These are phyloP conservation scores for Acanthamoeba healyi DNA, from an alignment of 208 protist species.

Conservation along the genomic window DNA sequence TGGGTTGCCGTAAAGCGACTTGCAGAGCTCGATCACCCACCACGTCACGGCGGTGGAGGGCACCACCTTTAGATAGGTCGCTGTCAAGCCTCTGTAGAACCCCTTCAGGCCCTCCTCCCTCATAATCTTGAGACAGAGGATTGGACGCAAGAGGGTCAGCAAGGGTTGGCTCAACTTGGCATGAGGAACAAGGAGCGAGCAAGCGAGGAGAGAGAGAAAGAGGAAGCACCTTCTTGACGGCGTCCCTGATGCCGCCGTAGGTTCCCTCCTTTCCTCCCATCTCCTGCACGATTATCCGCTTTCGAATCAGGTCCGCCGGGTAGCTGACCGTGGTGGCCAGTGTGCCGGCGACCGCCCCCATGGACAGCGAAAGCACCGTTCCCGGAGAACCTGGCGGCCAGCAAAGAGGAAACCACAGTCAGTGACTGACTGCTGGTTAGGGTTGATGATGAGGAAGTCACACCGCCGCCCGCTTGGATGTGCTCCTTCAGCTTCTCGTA, in stretches of 20 bases:
- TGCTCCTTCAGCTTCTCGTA: slow-evolving; percentile 49
- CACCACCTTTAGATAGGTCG: slow-evolving; percentile 14
- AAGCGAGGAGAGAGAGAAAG: neutral
- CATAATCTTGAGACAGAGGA: neutral
- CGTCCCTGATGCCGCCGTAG: neutral
- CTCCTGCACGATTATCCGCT: slow-evolving; percentile 46
- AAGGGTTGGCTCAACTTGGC: too few relatives aligned
- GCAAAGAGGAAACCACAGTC: too few relatives aligned
- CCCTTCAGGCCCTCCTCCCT: neutral
- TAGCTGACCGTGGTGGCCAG: slow-evolving; percentile 32
- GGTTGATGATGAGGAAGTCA: too few relatives aligned
- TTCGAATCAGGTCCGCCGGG: slow-evolving; percentile 1
- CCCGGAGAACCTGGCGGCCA: neutral
- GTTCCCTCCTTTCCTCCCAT: slow-evolving; percentile 15
- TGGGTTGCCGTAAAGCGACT: neutral
- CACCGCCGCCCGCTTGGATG: neutral
- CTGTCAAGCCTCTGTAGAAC: slow-evolving; percentile 18
- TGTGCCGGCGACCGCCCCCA: neutral
- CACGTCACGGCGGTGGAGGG: slow-evolving; percentile 37
- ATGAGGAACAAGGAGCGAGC: neutral
- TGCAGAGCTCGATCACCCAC: slow-evolving; percentile 38
- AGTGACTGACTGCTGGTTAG: too few relatives aligned
- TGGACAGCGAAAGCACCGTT: neutral
- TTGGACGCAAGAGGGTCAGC: too few relatives aligned
- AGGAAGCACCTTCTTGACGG: slow-evolving; percentile 9